Evolutionary conservation across 768 basidiomycete genomes (phyloP).

Genomic region (Sistotremastrum suecicum): DNA sequence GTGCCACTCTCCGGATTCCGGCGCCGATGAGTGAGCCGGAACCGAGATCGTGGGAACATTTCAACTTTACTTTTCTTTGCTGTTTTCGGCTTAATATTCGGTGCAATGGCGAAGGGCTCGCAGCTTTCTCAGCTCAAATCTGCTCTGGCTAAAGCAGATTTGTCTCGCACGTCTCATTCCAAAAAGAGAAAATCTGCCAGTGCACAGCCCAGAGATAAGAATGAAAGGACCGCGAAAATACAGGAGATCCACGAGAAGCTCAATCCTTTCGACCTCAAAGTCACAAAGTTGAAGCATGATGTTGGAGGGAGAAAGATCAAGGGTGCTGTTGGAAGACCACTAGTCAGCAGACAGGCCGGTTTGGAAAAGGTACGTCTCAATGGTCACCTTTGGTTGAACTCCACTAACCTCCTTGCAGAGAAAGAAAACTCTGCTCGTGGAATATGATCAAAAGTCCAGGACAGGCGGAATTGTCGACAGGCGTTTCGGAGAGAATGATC

Average conservation of each 20-base stretch:
- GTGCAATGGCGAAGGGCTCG: conserved; percentile 62
- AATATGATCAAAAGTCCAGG: conserved; percentile 67
- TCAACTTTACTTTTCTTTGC: no score
- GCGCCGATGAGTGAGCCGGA: no score
- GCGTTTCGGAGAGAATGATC: conserved; percentile 92
- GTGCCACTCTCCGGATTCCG: no score
- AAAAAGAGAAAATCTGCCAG: conserved; percentile 54
- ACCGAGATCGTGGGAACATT: no score
- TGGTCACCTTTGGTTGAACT: background rate
- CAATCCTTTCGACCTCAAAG: conserved; percentile 90
- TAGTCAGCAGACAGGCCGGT: conserved; percentile 80
- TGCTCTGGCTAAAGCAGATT: conserved; percentile 65
- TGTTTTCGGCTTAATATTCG: no score
- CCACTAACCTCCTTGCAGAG: conserved; percentile 32
- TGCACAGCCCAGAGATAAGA: conserved; percentile 59
- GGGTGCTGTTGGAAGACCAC: conserved; percentile 70
- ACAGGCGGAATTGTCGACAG: conserved; percentile 86
- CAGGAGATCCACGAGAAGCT: conserved; percentile 72
- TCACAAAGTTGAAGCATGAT: conserved; percentile 85
- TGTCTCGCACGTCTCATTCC: conserved; percentile 43
- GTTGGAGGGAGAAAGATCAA: conserved; percentile 81
- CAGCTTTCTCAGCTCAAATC: conserved; percentile 86
- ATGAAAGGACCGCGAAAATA: conserved; percentile 66
- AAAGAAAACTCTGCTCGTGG: conserved; percentile 77
- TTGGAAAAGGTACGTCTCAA: conserved; percentile 59